phyloP scores from a whole-genome alignment of 2,329 filamentous ascomycete genomes.

The Fusarium anthophilum region DNA sequence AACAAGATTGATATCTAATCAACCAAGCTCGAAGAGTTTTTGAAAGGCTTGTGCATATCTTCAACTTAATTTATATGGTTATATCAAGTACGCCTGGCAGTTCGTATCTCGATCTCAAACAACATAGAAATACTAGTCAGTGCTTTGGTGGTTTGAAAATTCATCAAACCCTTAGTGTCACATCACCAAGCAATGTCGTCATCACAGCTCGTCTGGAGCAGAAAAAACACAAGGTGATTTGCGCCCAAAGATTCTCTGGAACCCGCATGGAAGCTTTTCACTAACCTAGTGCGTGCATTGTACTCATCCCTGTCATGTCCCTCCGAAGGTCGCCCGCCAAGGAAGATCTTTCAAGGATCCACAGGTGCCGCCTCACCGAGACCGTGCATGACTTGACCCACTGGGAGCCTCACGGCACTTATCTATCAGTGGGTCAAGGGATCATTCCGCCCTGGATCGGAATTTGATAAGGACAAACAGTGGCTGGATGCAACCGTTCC shows the following conservation, averaged over 20 bases:
- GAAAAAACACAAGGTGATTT: not conserved
- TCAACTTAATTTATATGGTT: rapidly evolving
- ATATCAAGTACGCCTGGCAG: not conserved
- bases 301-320: not conserved
- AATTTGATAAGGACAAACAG: not conserved
- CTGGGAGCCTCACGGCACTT: slow-evolving; percentile 17
- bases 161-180: not conserved
- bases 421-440: slow-evolving; percentile 16
- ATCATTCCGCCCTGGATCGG: not conserved
- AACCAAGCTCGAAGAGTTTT: rapidly evolving
- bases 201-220: not conserved
- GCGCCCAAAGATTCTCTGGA: not conserved
- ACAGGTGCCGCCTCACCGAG: slow-evolving; percentile 14
- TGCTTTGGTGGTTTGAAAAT: not conserved
- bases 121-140: too few species aligned
- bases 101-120: not conserved
- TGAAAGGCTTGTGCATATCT: not conserved
- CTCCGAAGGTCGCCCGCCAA: slow-evolving; percentile 1
- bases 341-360: slow-evolving; percentile 14
- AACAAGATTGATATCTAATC: rapidly evolving
- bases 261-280: slow-evolving; percentile 1
- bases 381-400: not conserved
- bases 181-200: slow-evolving; percentile 3
- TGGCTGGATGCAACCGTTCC: not conserved
- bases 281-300: slow-evolving; percentile 3